Evolutionary conservation across 2,329 filamentous ascomycete species (phyloP), one percentile per base, ranked within the genome.

Genomic region (Lecanicillium sp.): DNA sequence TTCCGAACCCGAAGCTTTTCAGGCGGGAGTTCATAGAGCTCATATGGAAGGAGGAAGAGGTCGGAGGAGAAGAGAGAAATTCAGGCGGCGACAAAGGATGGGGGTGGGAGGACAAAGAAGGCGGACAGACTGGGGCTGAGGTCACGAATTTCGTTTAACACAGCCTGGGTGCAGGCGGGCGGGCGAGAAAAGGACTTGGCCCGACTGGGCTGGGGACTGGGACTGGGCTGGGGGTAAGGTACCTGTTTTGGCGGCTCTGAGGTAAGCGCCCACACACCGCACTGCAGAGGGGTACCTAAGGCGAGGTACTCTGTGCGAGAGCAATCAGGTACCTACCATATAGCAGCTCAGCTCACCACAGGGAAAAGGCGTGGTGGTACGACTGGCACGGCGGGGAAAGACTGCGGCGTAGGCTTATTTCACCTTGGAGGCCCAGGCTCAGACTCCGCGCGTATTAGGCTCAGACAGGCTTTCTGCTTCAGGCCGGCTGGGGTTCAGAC

Each of bases 1-100:
- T 86, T 68, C 81, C 82, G 72, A 86, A 84, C 67, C 84, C 81
- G 69, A 87, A 74, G 72, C 77, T 76, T 72, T 85, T 84, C 63
- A 87, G 78, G 66, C 82, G 79, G 62, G 78, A 77, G 72, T 85
- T 86, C 77, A 84, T 76, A 73, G 79, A 85, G 74, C 77, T 84
- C 81, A 85, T 84, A 61, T 58, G 58, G 61, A 59, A 60, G 51
- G 47, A 47, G 32, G 44, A 47, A 45, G 43, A 44, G 46, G 42
- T 42, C 42, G 48, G 48, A 47, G 47, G 49, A 49, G 49, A 46
- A 40, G 45, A 45, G 49, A 47, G 49, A 45, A n/a, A n/a, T 49
- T 50, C 44, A 39, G 45, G 40, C 42, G 41, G 44, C 13, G 29
- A n/a, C 6, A n/a, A 12, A 15, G 9, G 29, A 17, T 32, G 12